Evolutionary conservation across 352 stramenopile species (phyloP), one percentile per base, ranked within the genome.

Genomic region (Phytophthora sojae): DNA sequence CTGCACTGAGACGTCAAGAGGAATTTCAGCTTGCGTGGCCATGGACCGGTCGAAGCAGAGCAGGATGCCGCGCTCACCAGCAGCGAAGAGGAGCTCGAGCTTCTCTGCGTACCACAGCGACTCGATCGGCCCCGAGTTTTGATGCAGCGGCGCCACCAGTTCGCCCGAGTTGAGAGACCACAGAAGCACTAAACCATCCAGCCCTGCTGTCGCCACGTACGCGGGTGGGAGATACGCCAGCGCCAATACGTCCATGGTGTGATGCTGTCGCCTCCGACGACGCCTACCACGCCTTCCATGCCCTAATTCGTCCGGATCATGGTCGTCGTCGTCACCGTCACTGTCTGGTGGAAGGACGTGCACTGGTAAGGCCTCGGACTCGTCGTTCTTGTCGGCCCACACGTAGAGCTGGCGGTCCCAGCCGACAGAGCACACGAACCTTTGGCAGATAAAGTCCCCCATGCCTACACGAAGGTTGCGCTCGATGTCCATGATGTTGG

Each of bases 371-470:
- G 83, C 82, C 52, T 91, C 85, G 29, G 81, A 88, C 29, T 93
- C 87, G 37, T 92, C 86, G 57, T 89, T 91, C 67, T 92, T 92
- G 75, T 97, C 90, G 19, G 83, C 88, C 88, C 88, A 97, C 4
- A 96, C 73, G 54, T 91, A 95, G 15, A 97, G 73, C 21, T 79
- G 77, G n/a, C 85, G 83, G 61, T 96, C 90, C 90, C 90, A 97
- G 19, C 90, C 90, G 1, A 93, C 85, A 42, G 81, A 92, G n/a
- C 83, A 92, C 51, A 94, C 85, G 51, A 93, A 92, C 29, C 86
- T 76, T 67, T 94, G 86, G 59, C 86, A 94, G 56, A 92, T 90
- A 65, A 88, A 94, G 69, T 94, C 83, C 21, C 85, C 86, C 86
- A 94, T 94, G 42, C 86, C 86, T 15, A 94, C 86, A 4, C 85